phyloP scores from a whole-genome alignment of 352 stramenopile genomes.

The Phytophthora tubulina region DNA sequence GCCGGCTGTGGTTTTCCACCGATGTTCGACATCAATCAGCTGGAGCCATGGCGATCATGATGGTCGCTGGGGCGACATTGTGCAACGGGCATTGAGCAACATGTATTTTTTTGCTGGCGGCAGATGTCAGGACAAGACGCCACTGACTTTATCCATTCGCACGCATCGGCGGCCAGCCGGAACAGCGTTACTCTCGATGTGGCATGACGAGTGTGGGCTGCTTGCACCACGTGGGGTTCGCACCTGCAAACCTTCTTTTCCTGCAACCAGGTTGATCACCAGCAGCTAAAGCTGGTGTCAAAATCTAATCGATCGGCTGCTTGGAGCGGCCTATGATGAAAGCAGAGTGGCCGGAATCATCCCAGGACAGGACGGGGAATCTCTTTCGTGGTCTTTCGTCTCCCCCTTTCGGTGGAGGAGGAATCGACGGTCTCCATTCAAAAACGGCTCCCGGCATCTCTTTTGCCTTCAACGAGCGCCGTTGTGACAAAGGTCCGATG shows the following conservation, averaged over 20 bases:
- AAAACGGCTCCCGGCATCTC: conserved; percentile 8
- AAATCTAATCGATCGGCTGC: conserved; percentile 15
- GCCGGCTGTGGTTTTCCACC: conserved; percentile 1
- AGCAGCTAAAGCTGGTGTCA: conserved; percentile 10
- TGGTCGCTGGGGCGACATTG: not conserved
- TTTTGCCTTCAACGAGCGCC: conserved; percentile 2
- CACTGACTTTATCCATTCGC: conserved; percentile 24
- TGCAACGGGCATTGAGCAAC: conserved; percentile 10
- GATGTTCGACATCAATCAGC: conserved; percentile 1
- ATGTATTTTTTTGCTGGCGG: not conserved
- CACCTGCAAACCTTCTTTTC: conserved; percentile 12
- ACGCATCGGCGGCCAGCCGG: conserved; percentile 8
- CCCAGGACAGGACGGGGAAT: not conserved
- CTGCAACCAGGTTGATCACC: not conserved
- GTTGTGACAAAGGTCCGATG: conserved; percentile 14
- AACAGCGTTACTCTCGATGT: conserved; percentile 3
- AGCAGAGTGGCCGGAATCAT: conserved; percentile 1
- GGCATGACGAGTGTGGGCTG: conserved; percentile 16
- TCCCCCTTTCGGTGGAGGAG: conserved; percentile 16
- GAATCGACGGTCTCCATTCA: conserved; percentile 17
- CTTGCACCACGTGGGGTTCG: conserved; percentile 3
- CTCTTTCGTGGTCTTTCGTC: conserved; percentile 16
- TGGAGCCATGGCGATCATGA: conserved; percentile 9
- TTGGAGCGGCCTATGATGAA: conserved; percentile 6
- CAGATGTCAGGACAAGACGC: conserved; percentile 22